These are phyloP conservation scores for Amylostereum areolatum DNA, from an alignment of 1,284 basidiomycete genomes.

Conservation along the genomic window DNA sequence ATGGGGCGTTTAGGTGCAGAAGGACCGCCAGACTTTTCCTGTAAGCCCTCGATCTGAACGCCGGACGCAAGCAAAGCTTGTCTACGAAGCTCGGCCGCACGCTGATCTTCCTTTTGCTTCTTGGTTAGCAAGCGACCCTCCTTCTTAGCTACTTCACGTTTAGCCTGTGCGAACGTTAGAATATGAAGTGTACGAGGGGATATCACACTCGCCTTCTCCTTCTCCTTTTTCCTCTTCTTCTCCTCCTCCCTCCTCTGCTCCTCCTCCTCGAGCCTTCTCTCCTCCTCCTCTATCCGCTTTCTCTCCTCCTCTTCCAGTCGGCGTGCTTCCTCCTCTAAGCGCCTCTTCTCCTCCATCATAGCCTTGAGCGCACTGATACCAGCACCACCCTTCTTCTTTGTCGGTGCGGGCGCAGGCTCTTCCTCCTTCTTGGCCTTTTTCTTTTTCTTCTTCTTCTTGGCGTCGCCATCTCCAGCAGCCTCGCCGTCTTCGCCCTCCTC, in stretches of 20 bases:
- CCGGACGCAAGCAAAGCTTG: constrained; percentile 89
- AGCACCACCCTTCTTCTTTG: constrained; percentile 65
- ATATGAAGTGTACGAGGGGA: constrained; percentile 2
- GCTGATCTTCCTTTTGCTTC: constrained; percentile 94
- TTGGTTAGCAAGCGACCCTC: constrained; percentile 89
- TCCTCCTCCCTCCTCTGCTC: constrained; percentile 74
- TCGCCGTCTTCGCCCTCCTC: constrained; percentile 51
- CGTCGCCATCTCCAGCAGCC: constrained; percentile 32
- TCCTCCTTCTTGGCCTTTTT: constrained; percentile 79
- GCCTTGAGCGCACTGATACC: constrained; percentile 73
- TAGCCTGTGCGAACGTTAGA: constrained; percentile 45
- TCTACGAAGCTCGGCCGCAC: constrained; percentile 86
- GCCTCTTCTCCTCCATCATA: constrained; percentile 86
- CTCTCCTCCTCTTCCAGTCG: constrained; percentile 69
- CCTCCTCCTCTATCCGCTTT: constrained; percentile 79
- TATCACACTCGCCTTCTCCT: constrained; percentile 72
- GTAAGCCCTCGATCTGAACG: constrained; percentile 86
- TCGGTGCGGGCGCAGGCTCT: constrained; percentile 43
- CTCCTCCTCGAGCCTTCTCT: constrained; percentile 72
- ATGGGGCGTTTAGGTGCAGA: constrained; percentile 62
- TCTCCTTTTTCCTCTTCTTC: constrained; percentile 81
- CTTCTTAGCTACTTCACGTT: constrained; percentile 81
- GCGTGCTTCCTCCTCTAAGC: constrained; percentile 76
- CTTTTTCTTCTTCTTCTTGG: constrained; percentile 89
- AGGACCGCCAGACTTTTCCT: constrained; percentile 43